Evolutionary conservation across 2,329 filamentous ascomycete species (phyloP).

Genomic region (Calonectria pauciramosa): DNA sequence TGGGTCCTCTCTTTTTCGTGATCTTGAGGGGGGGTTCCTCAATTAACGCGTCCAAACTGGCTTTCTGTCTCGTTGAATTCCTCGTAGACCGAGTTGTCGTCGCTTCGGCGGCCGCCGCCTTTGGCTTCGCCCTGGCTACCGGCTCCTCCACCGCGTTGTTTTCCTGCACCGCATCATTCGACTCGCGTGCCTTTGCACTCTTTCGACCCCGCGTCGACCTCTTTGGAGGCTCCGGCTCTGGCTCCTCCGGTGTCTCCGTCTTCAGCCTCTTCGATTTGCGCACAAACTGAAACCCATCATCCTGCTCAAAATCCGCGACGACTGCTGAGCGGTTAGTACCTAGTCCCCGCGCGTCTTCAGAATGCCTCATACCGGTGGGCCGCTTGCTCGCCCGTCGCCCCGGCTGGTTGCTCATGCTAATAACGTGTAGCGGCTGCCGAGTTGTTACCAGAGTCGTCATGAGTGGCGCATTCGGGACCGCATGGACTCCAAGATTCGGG

Average conservation of each 20-base stretch:
- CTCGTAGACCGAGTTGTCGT: slow-evolving; percentile 35
- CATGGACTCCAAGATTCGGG: slow-evolving; percentile 40
- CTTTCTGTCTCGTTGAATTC: slow-evolving; percentile 55
- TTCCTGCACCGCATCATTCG: slow-evolving; percentile 49
- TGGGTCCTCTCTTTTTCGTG: slow-evolving; percentile 56
- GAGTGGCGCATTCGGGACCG: slow-evolving; percentile 62
- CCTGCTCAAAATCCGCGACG: slow-evolving; percentile 72
- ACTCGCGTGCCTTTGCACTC: slow-evolving; percentile 50
- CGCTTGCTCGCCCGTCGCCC: slow-evolving; percentile 75
- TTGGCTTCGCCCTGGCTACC: slow-evolving; percentile 29
- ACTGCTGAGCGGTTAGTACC: slow-evolving; percentile 47
- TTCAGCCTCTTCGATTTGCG: slow-evolving; percentile 77
- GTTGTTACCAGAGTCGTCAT: slow-evolving; percentile 79
- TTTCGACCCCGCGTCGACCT: slow-evolving; percentile 52
- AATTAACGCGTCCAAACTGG: slow-evolving; percentile 54
- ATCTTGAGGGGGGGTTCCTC: slow-evolving; percentile 54
- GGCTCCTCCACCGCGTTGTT: slow-evolving; percentile 40
- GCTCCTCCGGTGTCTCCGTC: slow-evolving; percentile 61
- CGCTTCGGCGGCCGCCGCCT: slow-evolving; percentile 31
- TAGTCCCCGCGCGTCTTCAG: slow-evolving; percentile 27
- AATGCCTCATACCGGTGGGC: slow-evolving; percentile 67
- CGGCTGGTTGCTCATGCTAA: slow-evolving; percentile 78
- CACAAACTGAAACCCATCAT: slow-evolving; percentile 83
- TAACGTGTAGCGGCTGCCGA: slow-evolving; percentile 74
- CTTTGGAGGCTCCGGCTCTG: slow-evolving; percentile 57